Conservation (phyloP, 2,329 filamentous ascomycete species). For the Botrytis galanthina region DNA sequence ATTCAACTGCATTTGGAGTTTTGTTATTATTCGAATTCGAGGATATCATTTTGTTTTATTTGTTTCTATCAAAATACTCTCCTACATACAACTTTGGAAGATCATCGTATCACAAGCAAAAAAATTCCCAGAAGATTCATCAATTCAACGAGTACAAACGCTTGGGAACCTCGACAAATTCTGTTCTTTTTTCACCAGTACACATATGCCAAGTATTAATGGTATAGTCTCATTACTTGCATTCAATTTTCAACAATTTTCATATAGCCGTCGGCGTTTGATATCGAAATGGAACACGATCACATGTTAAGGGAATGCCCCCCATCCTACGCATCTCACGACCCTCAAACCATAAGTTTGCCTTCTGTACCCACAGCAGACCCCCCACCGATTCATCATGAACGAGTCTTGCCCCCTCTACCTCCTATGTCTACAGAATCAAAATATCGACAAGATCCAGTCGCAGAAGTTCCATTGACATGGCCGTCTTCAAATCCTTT, state of each 20-base stretch:
- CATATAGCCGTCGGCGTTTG: slow-evolving; percentile 28
- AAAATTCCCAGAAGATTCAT: slow-evolving; percentile 1
- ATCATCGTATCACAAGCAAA: slow-evolving; percentile 21
- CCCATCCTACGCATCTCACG: slow-evolving; percentile 37
- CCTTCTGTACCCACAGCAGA: slow-evolving; percentile 35
- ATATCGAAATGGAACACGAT: slow-evolving; percentile 36
- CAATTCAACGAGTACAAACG: slow-evolving; percentile 2
- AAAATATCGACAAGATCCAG: slow-evolving; percentile 28
- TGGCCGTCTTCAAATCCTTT: slow-evolving; percentile 40
- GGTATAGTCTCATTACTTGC: background rate
- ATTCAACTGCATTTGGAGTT: background rate
- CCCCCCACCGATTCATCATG: slow-evolving; percentile 34
- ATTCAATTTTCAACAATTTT: slow-evolving; percentile 2
- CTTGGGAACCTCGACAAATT: background rate
- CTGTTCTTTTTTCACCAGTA: background rate
- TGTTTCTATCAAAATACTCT: background rate
- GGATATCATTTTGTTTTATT: background rate
- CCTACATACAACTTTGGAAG: background rate
- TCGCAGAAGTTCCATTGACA: slow-evolving; percentile 29
- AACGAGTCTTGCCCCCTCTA: slow-evolving; percentile 36
- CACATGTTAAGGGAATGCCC: slow-evolving; percentile 37
- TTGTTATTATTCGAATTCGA: background rate
- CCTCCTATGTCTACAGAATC: slow-evolving; percentile 31
- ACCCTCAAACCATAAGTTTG: slow-evolving; percentile 33
- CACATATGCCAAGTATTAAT: slow-evolving; percentile 2